Conservation (phyloP, 2,329 filamentous ascomycete species). For the Sclerotinia trifoliorum region DNA sequence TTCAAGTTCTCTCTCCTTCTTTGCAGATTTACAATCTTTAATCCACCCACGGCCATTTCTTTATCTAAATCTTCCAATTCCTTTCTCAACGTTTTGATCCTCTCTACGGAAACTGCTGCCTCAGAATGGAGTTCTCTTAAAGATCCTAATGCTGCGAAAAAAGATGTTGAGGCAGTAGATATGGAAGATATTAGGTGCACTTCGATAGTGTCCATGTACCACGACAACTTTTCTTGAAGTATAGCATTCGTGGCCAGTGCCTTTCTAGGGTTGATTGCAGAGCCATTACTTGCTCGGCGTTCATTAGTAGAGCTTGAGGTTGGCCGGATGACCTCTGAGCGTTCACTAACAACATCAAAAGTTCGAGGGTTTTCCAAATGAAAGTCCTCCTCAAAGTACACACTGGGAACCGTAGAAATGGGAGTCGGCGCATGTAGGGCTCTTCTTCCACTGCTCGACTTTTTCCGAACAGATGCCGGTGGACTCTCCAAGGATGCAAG, state of each 20-base stretch:
- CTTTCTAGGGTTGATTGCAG: conserved; percentile 66
- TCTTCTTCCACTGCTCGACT: conserved; percentile 55
- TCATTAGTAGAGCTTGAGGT: conserved; percentile 55
- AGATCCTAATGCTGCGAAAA: conserved; percentile 91
- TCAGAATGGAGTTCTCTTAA: conserved; percentile 88
- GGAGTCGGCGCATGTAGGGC: conserved; percentile 74
- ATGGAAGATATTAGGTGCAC: conserved; percentile 96
- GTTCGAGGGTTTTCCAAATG: conserved; percentile 93
- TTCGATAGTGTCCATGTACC: conserved; percentile 99
- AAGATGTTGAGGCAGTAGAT: conserved; percentile 90
- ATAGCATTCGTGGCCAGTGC: conserved; percentile 95
- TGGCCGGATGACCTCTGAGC: conserved; percentile 82
- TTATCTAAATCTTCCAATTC: conserved; percentile 80
- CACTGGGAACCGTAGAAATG: conserved; percentile 84
- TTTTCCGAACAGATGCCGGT: conserved; percentile 44
- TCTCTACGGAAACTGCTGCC: conserved; percentile 83
- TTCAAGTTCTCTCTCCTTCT: conserved; percentile 80
- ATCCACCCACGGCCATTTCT: conserved; percentile 80
- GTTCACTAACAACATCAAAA: conserved; percentile 94
- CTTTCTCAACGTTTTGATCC: conserved; percentile 76
- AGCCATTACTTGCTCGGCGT: conserved; percentile 56
- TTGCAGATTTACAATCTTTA: conserved; percentile 82
- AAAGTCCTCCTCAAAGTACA: conserved; percentile 95
- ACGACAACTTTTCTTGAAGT: conserved; percentile 94
- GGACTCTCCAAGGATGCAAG: conserved; percentile 40